phyloP scores from a whole-genome alignment of 2,329 filamentous ascomycete species.

The Colletotrichum theobromicola region DNA sequence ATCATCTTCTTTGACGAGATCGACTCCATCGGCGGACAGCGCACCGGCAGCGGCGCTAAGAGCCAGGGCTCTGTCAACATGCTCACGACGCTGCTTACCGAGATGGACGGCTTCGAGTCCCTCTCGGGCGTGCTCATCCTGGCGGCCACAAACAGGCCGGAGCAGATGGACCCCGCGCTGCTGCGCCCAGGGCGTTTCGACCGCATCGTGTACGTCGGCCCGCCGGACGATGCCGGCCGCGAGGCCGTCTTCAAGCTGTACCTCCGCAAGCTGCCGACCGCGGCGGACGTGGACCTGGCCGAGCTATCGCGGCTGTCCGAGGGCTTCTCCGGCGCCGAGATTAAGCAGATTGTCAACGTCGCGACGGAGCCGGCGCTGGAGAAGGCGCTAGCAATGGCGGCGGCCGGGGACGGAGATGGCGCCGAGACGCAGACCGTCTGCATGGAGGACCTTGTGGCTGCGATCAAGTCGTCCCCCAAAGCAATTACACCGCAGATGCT shows the following conservation, averaged over 20 bases:
- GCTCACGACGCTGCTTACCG: constrained; percentile 86
- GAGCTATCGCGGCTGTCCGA: constrained; percentile 69
- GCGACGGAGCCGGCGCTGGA: constrained; percentile 47
- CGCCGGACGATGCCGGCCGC: constrained; percentile 75
- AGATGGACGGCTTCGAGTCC: constrained; percentile 94
- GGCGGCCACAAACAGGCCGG: constrained; percentile 89
- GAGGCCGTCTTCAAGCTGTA: constrained; percentile 78
- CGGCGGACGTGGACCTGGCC: constrained; percentile 67
- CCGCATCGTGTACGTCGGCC: constrained; percentile 82
- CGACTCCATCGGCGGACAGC: constrained; percentile 75
- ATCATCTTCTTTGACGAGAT: constrained; percentile 99
- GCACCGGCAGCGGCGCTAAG: constrained; percentile 48
- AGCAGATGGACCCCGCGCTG: constrained; percentile 83
- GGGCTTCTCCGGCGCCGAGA: constrained; percentile 86
- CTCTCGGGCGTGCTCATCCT: constrained; percentile 85
- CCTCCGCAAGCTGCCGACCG: constrained; percentile 63
- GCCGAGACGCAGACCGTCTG: constrained; percentile 26
- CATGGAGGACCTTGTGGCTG: constrained; percentile 49
- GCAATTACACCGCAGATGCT: constrained; percentile 67
- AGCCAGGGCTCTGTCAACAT: constrained; percentile 72
- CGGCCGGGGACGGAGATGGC: neutral
- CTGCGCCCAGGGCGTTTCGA: constrained; percentile 88
- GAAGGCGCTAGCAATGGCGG: constrained; percentile 30
- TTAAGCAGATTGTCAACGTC: constrained; percentile 59
- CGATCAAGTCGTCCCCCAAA: constrained; percentile 52